phyloP scores from a whole-genome alignment of 345 rosid species.

The Rhizophora apiculata region DNA sequence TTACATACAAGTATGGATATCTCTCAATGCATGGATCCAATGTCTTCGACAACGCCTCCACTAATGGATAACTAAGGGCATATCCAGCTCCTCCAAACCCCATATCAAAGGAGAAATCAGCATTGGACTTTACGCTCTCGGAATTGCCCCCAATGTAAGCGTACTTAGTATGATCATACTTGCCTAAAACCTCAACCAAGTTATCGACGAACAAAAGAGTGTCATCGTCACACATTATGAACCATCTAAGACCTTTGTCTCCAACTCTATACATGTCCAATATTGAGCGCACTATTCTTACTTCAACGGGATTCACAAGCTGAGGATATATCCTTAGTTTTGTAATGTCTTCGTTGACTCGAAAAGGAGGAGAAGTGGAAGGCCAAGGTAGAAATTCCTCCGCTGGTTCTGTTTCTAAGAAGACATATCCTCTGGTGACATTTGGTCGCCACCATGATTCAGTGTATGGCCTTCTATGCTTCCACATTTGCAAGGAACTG shows the following conservation, averaged over 20 bases:
- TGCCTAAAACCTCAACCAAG: conserved; percentile 38
- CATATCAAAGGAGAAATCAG: conserved; percentile 48
- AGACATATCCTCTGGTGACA: conserved; percentile 52
- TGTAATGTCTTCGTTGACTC: conserved; percentile 43
- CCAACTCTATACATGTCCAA: conserved; percentile 39
- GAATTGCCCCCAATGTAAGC: conserved; percentile 50
- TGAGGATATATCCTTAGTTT: conserved; percentile 27
- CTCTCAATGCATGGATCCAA: conserved; percentile 52
- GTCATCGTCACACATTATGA: conserved; percentile 61
- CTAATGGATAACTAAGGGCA: conserved; percentile 58
- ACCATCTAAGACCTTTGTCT: conserved; percentile 41
- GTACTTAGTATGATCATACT: conserved; percentile 50
- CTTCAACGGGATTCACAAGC: conserved; percentile 23
- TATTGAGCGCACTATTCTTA: conserved; percentile 45
- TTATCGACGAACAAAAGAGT: conserved; percentile 47
- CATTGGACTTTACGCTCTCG: conserved; percentile 38
- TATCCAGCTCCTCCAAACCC: conserved; percentile 68
- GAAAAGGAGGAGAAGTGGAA: conserved; percentile 41
- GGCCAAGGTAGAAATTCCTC: conserved; percentile 48
- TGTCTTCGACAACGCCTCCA: conserved; percentile 33
- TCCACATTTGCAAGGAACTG: conserved; percentile 44
- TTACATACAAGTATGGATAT: conserved; percentile 29
- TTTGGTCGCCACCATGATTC: conserved; percentile 73
- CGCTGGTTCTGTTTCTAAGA: conserved; percentile 46
- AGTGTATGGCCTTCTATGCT: conserved; percentile 37